phyloP scores from a whole-genome alignment of 164 flowering plant species.

The Magnolia officinalis region DNA sequence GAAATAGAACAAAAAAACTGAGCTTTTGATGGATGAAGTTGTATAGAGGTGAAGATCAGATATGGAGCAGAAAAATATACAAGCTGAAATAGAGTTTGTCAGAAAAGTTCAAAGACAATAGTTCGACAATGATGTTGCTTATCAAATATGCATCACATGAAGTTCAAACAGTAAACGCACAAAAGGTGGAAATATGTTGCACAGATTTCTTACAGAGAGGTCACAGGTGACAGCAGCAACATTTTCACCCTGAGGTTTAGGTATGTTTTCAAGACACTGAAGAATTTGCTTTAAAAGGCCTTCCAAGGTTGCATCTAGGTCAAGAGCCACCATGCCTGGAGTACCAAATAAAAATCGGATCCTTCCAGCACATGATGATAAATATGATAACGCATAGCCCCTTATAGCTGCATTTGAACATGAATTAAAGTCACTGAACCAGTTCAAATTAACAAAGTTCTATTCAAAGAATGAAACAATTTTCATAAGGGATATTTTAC shows the following conservation, averaged over 20 bases:
- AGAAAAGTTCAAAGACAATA: too few relatives aligned
- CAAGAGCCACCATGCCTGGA: constrained; percentile 99
- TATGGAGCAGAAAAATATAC: too few relatives aligned
- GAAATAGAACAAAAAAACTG: too few relatives aligned
- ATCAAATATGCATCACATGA: too few relatives aligned
- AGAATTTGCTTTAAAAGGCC: constrained; percentile 83
- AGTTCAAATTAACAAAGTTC: not conserved
- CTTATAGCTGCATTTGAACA: constrained; percentile 69
- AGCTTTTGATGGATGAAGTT: too few relatives aligned
- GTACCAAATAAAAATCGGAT: constrained; percentile 87
- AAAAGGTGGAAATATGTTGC: not conserved
- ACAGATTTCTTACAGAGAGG: constrained; percentile 68
- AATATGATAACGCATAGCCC: constrained; percentile 91
- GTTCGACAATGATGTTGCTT: too few relatives aligned
- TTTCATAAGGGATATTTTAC: too few relatives aligned
- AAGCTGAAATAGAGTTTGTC: too few relatives aligned
- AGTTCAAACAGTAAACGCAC: too few relatives aligned
- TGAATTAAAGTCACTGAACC: constrained; percentile 1
- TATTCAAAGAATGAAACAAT: not conserved
- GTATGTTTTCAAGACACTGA: constrained; percentile 86
- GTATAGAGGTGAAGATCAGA: too few relatives aligned
- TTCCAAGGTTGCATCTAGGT: constrained; percentile 71
- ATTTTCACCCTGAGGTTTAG: constrained; percentile 91
- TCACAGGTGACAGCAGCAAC: constrained; percentile 77
- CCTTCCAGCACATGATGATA: constrained; percentile 92